A percentile compares a stretch with the other conserved stretches of the same genome.
Conservation (phyloP, 805 yeast genomes). For the Suhomyces faveliae region DNA sequence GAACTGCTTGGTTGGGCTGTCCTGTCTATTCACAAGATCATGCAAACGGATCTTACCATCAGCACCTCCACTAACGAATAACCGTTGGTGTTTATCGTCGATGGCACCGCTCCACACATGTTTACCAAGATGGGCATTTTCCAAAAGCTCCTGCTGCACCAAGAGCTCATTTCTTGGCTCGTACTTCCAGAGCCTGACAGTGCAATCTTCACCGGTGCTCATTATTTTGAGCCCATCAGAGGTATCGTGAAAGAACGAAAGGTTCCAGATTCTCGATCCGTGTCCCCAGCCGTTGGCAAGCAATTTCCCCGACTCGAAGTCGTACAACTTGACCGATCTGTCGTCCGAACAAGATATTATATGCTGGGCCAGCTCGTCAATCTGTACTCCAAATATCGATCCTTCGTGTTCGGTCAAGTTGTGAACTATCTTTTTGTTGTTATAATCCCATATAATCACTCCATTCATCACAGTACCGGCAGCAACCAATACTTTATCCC, state of each 20-base stretch:
- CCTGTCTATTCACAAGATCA: conserved; percentile 38
- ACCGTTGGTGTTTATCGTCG: conserved; percentile 33
- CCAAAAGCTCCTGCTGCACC: conserved; percentile 47
- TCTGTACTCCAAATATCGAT: conserved; percentile 77
- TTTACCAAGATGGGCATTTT: conserved; percentile 74
- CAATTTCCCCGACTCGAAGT: conserved; percentile 52
- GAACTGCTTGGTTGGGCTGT: conserved; percentile 16
- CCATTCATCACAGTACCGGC: conserved; percentile 96
- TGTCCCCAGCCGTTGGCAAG: conserved; percentile 95
- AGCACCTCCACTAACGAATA: conserved; percentile 87
- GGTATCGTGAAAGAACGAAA: conserved; percentile 13
- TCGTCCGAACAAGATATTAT: conserved; percentile 91
- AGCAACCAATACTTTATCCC: conserved; percentile 51
- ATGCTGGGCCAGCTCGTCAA: conserved; percentile 53
- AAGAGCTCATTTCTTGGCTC: conserved; percentile 26
- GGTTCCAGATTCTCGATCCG: conserved; percentile 83
- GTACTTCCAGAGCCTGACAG: conserved; percentile 75
- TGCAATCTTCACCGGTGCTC: conserved; percentile 81
- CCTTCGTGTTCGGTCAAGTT: conserved; percentile 81
- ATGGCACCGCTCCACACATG: conserved; percentile 82
- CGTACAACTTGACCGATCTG: conserved; percentile 80
- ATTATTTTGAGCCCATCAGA: conserved; percentile 42
- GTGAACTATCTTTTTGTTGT: conserved; percentile 43
- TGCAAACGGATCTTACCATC: conserved; percentile 79
- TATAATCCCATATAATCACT: conserved; percentile 70